These are phyloP conservation scores for Brassica hybrid DNA, from an alignment of 441 rosid genomes.

Conservation along the genomic window DNA sequence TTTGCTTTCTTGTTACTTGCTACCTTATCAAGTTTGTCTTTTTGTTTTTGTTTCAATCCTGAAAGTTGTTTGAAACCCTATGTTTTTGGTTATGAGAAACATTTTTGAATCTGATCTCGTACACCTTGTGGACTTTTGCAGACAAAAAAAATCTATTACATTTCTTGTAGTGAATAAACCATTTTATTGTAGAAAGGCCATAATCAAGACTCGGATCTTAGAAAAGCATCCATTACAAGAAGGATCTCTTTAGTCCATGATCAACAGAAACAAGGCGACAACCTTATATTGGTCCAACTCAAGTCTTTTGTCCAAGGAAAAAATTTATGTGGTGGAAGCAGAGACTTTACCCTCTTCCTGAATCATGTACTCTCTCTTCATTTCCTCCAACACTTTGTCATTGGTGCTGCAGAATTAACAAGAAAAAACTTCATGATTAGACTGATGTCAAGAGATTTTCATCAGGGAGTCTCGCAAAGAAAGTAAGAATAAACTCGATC, in stretches of 20 bases:
- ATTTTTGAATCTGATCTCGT: neutral
- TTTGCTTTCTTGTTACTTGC: neutral
- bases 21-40: neutral
- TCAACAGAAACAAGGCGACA: slow-evolving; percentile 3
- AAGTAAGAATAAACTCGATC: neutral
- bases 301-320: neutral
- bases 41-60: no score
- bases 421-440: neutral
- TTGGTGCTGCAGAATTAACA: slow-evolving; percentile 64
- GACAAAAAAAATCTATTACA: slow-evolving; percentile 1
- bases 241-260: neutral
- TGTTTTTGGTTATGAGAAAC: slow-evolving; percentile 11
- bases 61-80: neutral
- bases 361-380: slow-evolving; percentile 75
- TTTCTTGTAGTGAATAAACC: neutral
- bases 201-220: neutral
- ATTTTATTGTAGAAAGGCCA: slow-evolving; percentile 7
- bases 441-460: neutral
- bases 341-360: slow-evolving; percentile 59
- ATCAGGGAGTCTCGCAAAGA: neutral
- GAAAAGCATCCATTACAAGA: neutral
- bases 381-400: slow-evolving; percentile 75
- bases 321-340: slow-evolving; percentile 36
- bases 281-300: neutral
- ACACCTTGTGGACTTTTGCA: neutral